Evolutionary conservation across 2,329 filamentous ascomycete species (phyloP).

Genomic region (Penicillium concentricum): DNA sequence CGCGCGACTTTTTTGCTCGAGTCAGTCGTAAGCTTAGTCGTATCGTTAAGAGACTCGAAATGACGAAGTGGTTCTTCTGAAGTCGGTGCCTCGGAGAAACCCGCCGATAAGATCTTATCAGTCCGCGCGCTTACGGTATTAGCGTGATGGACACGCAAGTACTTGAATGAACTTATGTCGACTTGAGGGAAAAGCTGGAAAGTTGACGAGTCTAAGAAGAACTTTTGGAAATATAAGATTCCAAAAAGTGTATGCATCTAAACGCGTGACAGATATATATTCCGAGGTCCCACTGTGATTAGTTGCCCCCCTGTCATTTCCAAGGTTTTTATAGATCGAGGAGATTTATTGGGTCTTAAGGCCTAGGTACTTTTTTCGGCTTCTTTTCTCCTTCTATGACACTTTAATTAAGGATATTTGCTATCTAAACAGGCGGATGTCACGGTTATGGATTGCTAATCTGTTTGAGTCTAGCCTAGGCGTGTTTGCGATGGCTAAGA

Average conservation of each 20-base stretch:
- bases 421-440: background rate
- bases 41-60: background rate
- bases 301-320: background rate
- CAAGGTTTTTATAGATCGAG: background rate
- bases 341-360: background rate
- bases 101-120: conserved; percentile 26
- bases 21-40: background rate
- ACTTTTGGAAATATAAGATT: background rate
- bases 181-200: background rate
- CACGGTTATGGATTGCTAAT: background rate
- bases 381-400: background rate
- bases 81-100: conserved; percentile 19
- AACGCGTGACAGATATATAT: background rate
- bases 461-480: background rate
- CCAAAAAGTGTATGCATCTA: background rate
- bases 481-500: background rate
- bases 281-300: background rate
- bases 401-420: background rate
- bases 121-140: background rate
- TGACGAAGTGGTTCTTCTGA: conserved; percentile 17
- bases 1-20: background rate
- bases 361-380: background rate
- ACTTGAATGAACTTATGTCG: background rate
- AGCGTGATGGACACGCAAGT: background rate
- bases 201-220: background rate